Conservation (phyloP, 1,284 basidiomycete genomes). For the Singerocomus inundabilis region DNA sequence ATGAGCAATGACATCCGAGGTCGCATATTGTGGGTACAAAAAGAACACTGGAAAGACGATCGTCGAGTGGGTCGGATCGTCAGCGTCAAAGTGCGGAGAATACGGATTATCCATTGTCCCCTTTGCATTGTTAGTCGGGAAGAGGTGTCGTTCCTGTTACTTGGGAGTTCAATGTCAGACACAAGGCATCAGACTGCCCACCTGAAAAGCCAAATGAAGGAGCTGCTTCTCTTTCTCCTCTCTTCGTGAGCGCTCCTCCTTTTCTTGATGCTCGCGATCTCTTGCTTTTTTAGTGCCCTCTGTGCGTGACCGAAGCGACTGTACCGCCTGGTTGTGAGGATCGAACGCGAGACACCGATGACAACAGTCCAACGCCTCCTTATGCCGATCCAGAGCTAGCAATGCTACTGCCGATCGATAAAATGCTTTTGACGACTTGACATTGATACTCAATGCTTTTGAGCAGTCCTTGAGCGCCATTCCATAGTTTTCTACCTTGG, state of each 20-base stretch:
- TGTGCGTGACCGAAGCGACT: conserved; percentile 46
- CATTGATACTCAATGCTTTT: conserved; percentile 62
- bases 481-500: conserved; percentile 76
- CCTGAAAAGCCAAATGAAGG: conserved; percentile 60
- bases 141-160: conserved; percentile 62
- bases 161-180: conserved; percentile 7
- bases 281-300: conserved; percentile 45
- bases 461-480: conserved; percentile 84
- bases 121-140: conserved; percentile 58
- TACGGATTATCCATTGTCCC: conserved; percentile 54
- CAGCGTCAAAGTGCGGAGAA: conserved; percentile 60
- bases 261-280: conserved; percentile 51
- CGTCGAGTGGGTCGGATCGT: conserved; percentile 53
- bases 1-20: conserved; percentile 83
- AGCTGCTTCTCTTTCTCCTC: conserved; percentile 47
- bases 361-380: conserved; percentile 83
- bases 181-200: conserved; percentile 34
- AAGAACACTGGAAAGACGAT: conserved; percentile 88
- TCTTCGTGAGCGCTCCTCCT: conserved; percentile 46
- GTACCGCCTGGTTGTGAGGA: conserved; percentile 51
- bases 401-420: conserved; percentile 82
- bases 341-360: conserved; percentile 63
- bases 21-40: conserved; percentile 88
- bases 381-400: conserved; percentile 64
- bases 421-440: conserved; percentile 73